Conservation (phyloP, 345 rosid genomes). For the Boechera retrofracta region DNA sequence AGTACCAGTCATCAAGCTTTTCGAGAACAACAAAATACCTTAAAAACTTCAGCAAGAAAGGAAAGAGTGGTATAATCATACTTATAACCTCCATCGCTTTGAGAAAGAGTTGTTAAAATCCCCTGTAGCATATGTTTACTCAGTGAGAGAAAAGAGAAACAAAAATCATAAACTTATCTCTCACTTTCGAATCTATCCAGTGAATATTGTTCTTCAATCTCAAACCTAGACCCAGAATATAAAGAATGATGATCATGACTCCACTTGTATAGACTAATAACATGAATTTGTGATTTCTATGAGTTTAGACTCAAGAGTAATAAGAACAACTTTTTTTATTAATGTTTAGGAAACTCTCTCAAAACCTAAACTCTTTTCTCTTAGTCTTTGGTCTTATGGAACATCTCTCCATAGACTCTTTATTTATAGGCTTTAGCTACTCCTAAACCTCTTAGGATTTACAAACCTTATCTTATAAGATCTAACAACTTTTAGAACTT, state of each 20-base stretch:
- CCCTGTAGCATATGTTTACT: conserved; percentile 54
- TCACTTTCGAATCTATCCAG: neutral
- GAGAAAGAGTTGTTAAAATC: conserved; percentile 90
- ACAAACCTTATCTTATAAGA: too few relatives aligned
- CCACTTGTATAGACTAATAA: neutral
- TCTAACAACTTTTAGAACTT: too few relatives aligned
- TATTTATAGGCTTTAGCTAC: too few relatives aligned
- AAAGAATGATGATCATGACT: neutral
- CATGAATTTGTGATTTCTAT: too few relatives aligned
- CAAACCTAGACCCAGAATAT: neutral
- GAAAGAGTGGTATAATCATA: conserved; percentile 93
- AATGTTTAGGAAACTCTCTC: too few relatives aligned
- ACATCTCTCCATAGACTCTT: too few relatives aligned
- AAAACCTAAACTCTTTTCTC: too few relatives aligned
- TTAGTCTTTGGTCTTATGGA: too few relatives aligned
- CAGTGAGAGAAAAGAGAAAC: conserved; percentile 1
- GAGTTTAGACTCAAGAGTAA: too few relatives aligned
- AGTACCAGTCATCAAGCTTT: neutral
- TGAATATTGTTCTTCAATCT: neutral
- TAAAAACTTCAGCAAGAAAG: conserved; percentile 89
- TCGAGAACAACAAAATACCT: conserved; percentile 53
- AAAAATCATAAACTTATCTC: neutral
- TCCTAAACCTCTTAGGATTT: too few relatives aligned
- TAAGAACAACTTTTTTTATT: too few relatives aligned
- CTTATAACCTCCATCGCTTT: conserved; percentile 75